Conservation (phyloP, 768 basidiomycete genomes). For the Suillus brevipes region DNA sequence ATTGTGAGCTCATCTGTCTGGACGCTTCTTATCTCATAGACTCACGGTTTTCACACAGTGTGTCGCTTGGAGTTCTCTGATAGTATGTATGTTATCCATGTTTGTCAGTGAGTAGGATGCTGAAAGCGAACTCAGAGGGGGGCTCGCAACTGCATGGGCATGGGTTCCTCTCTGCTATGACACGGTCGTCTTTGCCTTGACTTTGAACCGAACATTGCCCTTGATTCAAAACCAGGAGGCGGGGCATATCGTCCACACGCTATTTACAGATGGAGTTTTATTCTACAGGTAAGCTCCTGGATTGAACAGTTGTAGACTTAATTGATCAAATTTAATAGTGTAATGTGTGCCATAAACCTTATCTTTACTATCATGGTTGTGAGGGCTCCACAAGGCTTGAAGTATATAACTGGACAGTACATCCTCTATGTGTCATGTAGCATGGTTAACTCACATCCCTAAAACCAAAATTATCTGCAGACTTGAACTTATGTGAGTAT, state of each 20-base stretch:
- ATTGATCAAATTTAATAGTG: conserved; percentile 20
- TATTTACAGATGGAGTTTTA: conserved; percentile 34
- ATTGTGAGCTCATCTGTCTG: conserved; percentile 13
- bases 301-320: background rate
- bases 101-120: background rate
- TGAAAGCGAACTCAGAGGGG: conserved; percentile 13
- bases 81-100: conserved; percentile 18
- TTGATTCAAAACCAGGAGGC: conserved; percentile 18
- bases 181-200: conserved; percentile 36
- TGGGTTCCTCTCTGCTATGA: conserved; percentile 44
- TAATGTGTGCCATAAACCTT: conserved; percentile 40
- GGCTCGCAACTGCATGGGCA: conserved; percentile 36
- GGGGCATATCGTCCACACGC: conserved; percentile 23
- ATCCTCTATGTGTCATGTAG: background rate
- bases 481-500: conserved; percentile 4
- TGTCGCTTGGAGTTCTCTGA: conserved; percentile 41
- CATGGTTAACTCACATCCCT: background rate
- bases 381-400: conserved; percentile 27
- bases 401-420: conserved; percentile 39
- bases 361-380: conserved; percentile 41
- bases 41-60: conserved; percentile 23
- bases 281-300: conserved; percentile 34
- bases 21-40: conserved; percentile 24
- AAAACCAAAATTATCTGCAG: background rate
- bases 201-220: conserved; percentile 31